These are phyloP conservation scores for Globomyces pollinis-pini DNA, from an alignment of 192 early-diverging fungal species.

Conservation along the genomic window DNA sequence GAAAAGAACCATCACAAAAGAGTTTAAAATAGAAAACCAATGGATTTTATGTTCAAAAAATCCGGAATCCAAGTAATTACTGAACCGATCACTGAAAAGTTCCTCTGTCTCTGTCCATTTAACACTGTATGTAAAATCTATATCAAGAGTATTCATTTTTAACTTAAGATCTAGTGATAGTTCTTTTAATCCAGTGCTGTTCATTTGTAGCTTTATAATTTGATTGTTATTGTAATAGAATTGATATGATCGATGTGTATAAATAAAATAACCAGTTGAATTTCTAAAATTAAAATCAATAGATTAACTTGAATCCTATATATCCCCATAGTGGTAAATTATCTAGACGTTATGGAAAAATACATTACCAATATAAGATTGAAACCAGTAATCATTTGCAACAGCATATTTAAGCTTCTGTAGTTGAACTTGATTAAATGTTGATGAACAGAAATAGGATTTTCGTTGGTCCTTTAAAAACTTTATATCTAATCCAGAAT, in stretches of 20 bases:
- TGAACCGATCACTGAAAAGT: constrained; percentile 71
- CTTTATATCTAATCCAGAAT: constrained; percentile 61
- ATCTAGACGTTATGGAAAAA: too few species aligned
- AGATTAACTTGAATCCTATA: constrained; percentile 23
- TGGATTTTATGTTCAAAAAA: constrained; percentile 88
- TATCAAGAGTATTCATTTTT: constrained; percentile 17
- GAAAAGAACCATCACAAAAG: constrained; percentile 87
- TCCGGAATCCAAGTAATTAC: constrained; percentile 68
- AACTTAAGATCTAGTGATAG: constrained; percentile 23
- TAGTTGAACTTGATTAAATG: constrained; percentile 11
- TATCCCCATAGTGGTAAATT: constrained; percentile 48
- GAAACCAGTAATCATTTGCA: not conserved
- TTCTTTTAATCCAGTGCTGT: too few species aligned
- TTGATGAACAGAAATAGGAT: not conserved
- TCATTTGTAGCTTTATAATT: constrained; percentile 46
- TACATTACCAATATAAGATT: too few species aligned
- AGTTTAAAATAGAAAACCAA: constrained; percentile 93
- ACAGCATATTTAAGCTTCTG: constrained; percentile 22
- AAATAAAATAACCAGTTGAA: too few species aligned
- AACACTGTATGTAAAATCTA: constrained; percentile 71
- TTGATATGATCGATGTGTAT: constrained; percentile 47
- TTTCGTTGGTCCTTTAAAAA: constrained; percentile 26
- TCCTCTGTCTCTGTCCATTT: constrained; percentile 45
- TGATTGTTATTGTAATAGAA: constrained; percentile 11
- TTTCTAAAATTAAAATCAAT: too few species aligned